Evolutionary conservation across 352 stramenopile species (phyloP).

Genomic region (Globisporangium acanthophoron): DNA sequence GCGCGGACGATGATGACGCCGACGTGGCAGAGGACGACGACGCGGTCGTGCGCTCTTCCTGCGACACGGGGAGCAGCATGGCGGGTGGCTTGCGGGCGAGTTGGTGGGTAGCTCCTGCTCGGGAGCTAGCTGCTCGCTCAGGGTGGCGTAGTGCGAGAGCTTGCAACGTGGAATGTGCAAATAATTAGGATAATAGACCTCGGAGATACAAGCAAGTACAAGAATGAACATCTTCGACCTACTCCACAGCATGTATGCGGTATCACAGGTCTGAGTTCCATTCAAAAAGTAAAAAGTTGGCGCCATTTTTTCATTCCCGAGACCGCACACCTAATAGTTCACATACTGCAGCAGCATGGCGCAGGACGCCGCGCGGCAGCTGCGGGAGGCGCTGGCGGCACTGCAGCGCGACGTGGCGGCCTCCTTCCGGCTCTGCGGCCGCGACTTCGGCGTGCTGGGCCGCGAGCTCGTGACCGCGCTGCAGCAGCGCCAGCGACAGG

Average conservation of each 20-base stretch:
- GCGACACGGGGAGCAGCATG: slow-evolving; percentile 20
- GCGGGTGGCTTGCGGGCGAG: too few relatives aligned
- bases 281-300: background rate
- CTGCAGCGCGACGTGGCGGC: slow-evolving; percentile 62
- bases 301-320: background rate
- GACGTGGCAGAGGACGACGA: background rate
- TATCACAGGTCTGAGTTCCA: background rate
- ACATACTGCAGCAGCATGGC: too few relatives aligned
- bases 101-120: too few relatives aligned
- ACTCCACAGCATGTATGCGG: background rate
- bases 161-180: background rate
- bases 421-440: slow-evolving; percentile 63
- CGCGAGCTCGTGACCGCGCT: slow-evolving; percentile 51
- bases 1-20: background rate
- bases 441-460: slow-evolving; percentile 67
- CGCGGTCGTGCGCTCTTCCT: slow-evolving; percentile 7
- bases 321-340: too few relatives aligned
- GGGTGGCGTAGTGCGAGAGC: too few relatives aligned
- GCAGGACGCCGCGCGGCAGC: slow-evolving; percentile 17
- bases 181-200: too few relatives aligned
- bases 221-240: too few relatives aligned
- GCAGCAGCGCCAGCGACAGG: slow-evolving; percentile 22
- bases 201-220: too few relatives aligned
- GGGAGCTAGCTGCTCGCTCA: background rate
- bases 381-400: slow-evolving; percentile 30